A percentile compares a stretch with the other conserved stretches of the same genome.
Evolutionary conservation across 306 rosid species (phyloP).

Genomic region (Cicer pinnatifidum): DNA sequence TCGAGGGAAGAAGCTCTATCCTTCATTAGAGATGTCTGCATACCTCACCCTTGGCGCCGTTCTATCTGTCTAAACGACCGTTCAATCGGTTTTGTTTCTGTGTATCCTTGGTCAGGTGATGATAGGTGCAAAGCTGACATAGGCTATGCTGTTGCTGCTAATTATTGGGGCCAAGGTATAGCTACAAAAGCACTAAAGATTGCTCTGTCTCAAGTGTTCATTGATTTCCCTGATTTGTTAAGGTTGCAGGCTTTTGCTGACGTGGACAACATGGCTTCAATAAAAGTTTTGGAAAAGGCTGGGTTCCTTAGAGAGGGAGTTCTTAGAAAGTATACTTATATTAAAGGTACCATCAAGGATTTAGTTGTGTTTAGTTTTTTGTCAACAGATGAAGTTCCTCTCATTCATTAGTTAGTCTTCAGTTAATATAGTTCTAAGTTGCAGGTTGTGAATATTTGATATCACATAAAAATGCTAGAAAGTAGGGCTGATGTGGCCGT

Average conservation of each 20-base stretch:
- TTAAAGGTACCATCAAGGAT: slow-evolving; percentile 48
- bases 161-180: slow-evolving; percentile 67
- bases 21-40: slow-evolving; percentile 63
- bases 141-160: slow-evolving; percentile 56
- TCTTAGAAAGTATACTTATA: slow-evolving; percentile 53
- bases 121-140: slow-evolving; percentile 55
- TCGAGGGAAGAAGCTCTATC: slow-evolving; percentile 58
- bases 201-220: slow-evolving; percentile 51
- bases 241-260: slow-evolving; percentile 57
- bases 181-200: slow-evolving; percentile 53
- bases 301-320: slow-evolving; percentile 70
- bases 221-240: slow-evolving; percentile 53
- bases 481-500: no score
- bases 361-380: slow-evolving; percentile 42
- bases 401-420: neutral
- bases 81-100: slow-evolving; percentile 52
- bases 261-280: slow-evolving; percentile 60
- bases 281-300: slow-evolving; percentile 66
- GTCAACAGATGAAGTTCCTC: slow-evolving; percentile 44
- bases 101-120: slow-evolving; percentile 50
- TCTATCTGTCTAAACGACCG: slow-evolving; percentile 57
- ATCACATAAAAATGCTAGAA: no score
- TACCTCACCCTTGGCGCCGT: slow-evolving; percentile 71
- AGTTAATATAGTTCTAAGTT: neutral
- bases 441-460: no score